Percentiles rank a stretch among this genome's conserved stretches.
These are phyloP conservation scores for Geotrichum histeridarum DNA, from an alignment of 1,139 yeast genomes.

Conservation along the genomic window DNA sequence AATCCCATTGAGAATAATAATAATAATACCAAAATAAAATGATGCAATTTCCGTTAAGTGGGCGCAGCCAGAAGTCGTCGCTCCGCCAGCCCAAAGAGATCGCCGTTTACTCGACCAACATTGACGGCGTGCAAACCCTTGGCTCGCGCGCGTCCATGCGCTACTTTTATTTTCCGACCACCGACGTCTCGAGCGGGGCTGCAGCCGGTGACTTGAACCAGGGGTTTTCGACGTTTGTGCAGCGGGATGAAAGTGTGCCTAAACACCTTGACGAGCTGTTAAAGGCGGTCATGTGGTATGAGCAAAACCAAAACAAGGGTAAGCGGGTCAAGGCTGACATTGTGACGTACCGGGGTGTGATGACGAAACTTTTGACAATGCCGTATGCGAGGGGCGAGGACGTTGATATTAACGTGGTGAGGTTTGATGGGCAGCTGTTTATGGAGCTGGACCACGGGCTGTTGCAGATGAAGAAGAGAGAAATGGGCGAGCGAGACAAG, in stretches of 20 bases:
- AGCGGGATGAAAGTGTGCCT: slow-evolving; percentile 50
- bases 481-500: slow-evolving; percentile 27
- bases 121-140: slow-evolving; percentile 45
- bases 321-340: slow-evolving; percentile 56
- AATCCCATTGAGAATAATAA: neutral
- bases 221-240: slow-evolving; percentile 58
- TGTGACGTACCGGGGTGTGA: slow-evolving; percentile 77
- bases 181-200: slow-evolving; percentile 42
- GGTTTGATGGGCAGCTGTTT: slow-evolving; percentile 81
- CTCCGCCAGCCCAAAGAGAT: slow-evolving; percentile 73
- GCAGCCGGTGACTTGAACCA: slow-evolving; percentile 53
- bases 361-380: slow-evolving; percentile 59
- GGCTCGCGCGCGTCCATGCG: slow-evolving; percentile 48
- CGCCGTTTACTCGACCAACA: slow-evolving; percentile 52
- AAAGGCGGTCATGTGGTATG: slow-evolving; percentile 51
- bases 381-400: slow-evolving; percentile 54
- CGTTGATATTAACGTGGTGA: slow-evolving; percentile 57
- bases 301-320: slow-evolving; percentile 43
- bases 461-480: slow-evolving; percentile 7
- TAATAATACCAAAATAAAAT: no score
- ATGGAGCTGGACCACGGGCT: slow-evolving; percentile 56
- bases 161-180: slow-evolving; percentile 76
- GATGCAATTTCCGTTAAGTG: slow-evolving; percentile 26
- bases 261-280: slow-evolving; percentile 55
- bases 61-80: slow-evolving; percentile 32